Evolutionary conservation across 2,329 filamentous ascomycete genomes (phyloP).

Genomic region (Neobulgaria alba): DNA sequence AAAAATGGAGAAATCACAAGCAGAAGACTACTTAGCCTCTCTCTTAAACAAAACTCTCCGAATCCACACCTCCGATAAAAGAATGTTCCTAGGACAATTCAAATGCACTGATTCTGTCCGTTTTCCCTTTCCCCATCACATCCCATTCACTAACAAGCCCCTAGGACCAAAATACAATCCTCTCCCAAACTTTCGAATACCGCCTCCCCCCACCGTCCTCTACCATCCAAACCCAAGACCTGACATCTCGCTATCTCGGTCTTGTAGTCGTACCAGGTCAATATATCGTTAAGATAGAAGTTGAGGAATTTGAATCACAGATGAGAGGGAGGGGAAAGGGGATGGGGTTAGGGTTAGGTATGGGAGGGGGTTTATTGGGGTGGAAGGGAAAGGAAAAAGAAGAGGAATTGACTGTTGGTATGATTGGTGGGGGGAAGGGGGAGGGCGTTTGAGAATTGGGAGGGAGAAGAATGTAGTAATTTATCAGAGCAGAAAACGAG

Average conservation of each 20-base stretch:
- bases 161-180: constrained; percentile 81
- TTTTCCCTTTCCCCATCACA: constrained; percentile 15
- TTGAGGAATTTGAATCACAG: constrained; percentile 62
- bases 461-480: no score
- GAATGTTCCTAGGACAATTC: constrained; percentile 83
- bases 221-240: constrained; percentile 32
- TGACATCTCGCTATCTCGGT: constrained; percentile 81
- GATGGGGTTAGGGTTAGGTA: neutral
- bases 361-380: constrained; percentile 1
- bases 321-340: constrained; percentile 7
- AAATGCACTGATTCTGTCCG: constrained; percentile 89
- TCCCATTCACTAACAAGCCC: constrained; percentile 1
- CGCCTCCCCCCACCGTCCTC: constrained; percentile 55
- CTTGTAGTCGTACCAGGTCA: constrained; percentile 82
- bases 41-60: constrained; percentile 74
- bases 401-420: neutral
- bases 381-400: neutral
- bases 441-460: neutral
- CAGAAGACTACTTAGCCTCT: constrained; percentile 48
- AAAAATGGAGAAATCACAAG: constrained; percentile 36
- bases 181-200: constrained; percentile 83
- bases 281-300: constrained; percentile 79
- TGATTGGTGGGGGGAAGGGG: neutral
- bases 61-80: constrained; percentile 70
- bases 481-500: neutral